Evolutionary conservation across 306 rosid genomes (phyloP), one percentile per base, ranked within the genome.

Genomic region (Cicer arietinum): DNA sequence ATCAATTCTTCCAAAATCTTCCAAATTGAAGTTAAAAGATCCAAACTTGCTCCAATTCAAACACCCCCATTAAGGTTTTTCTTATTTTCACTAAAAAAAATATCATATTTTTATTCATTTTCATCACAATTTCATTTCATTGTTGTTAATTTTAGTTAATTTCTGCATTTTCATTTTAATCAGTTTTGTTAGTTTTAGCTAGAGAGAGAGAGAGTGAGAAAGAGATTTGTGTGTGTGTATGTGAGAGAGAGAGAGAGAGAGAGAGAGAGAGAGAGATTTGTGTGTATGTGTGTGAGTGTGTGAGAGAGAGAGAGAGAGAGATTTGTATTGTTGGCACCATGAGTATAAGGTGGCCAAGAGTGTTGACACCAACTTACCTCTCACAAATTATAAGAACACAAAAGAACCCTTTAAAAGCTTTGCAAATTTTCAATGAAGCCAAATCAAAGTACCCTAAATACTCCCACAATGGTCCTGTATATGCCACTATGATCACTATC

Each of bases 271-370:
- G 20, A 25, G 30, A 25, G 30, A 25, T 20, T 20, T 20, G 22
- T 20, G 22, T 20, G 22, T 20, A 18, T 18, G 22, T 20, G 22
- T 20, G 22, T 14, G 16, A 14, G 16, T 20, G 22, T 20, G 22
- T 20, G 22, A 1, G 1, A 20, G 30, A 25, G 30, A 25, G 30
- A 20, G 30, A 25, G 30, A 25, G 30, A 25, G 30, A 2, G 30
- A 25, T 25, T 25, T 25, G 30, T 25, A 3, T 25, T 25, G 3
- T 25, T 25, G 30, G 1, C 30, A 25, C 3, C 0, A 86, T 86
- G 90, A 79, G 67, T 44, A 70, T 81, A 73, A 81, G 90, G 62
- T 86, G 90, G 90, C 90, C 87, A 16, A 79, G 88, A 71, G 81
- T 84, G 75, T 81, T 86, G 66, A 78, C 87, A 71, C 87, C 90